Evolutionary conservation across 2,329 filamentous ascomycete species (phyloP).

Genomic region (Exophiala bonariae): DNA sequence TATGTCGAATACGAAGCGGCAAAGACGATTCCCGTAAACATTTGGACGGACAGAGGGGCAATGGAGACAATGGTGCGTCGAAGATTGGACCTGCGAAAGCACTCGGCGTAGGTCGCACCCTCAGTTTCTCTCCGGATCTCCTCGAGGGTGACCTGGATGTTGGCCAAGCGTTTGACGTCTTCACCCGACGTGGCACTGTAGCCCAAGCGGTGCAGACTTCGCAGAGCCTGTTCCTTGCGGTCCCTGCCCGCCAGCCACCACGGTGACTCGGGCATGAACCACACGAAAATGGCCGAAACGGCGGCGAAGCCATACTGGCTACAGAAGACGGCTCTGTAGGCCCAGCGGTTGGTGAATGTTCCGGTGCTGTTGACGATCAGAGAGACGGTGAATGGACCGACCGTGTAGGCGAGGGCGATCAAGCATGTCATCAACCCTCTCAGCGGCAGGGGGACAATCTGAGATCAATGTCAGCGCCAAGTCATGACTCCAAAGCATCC

Average conservation of each 20-base stretch:
- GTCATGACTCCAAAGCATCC: too few species aligned
- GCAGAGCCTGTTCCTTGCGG: slow-evolving; percentile 35
- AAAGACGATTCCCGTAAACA: slow-evolving; percentile 38
- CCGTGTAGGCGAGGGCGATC: slow-evolving; percentile 42
- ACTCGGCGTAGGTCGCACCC: slow-evolving; percentile 41
- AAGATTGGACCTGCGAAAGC: slow-evolving; percentile 40
- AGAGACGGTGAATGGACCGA: slow-evolving; percentile 42
- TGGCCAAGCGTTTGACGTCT: slow-evolving; percentile 28
- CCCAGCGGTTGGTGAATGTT: slow-evolving; percentile 40
- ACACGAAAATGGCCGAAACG: slow-evolving; percentile 31
- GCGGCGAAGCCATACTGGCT: slow-evolving; percentile 45
- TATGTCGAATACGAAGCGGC: slow-evolving; percentile 42
- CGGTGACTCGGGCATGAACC: slow-evolving; percentile 34
- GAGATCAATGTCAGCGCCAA: slow-evolving; percentile 27
- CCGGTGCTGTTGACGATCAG: slow-evolving; percentile 41
- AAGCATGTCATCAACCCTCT: slow-evolving; percentile 49
- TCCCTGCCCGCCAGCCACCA: slow-evolving; percentile 41
- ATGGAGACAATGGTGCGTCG: slow-evolving; percentile 43
- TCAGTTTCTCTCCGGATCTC: slow-evolving; percentile 32
- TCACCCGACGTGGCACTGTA: slow-evolving; percentile 12
- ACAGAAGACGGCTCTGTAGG: slow-evolving; percentile 43
- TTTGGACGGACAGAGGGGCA: slow-evolving; percentile 38
- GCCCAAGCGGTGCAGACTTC: slow-evolving; percentile 29
- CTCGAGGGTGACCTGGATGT: slow-evolving; percentile 34
- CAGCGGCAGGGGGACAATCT: slow-evolving; percentile 46